A percentile compares a stretch with the other conserved stretches of the same genome.
These are phyloP conservation scores for Fusarium coffeatum DNA, from an alignment of 2,329 filamentous ascomycete species.

Conservation along the genomic window DNA sequence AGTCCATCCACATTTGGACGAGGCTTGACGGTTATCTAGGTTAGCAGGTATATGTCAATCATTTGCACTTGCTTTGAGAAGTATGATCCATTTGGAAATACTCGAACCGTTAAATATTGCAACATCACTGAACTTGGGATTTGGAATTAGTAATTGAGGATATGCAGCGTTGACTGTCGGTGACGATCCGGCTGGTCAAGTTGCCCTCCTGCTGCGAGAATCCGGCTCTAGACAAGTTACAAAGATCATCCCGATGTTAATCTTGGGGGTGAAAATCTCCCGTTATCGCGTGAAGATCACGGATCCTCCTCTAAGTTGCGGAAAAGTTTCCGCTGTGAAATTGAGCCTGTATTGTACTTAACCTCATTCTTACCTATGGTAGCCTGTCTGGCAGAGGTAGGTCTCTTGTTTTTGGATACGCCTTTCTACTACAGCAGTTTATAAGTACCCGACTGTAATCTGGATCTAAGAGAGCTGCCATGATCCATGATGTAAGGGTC, in stretches of 20 bases:
- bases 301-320: not conserved
- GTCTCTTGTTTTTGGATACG: not conserved
- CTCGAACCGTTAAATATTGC: not conserved
- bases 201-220: not conserved
- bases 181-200: constrained; percentile 23
- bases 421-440: not conserved
- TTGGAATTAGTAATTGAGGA: not conserved
- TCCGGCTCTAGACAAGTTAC: not conserved
- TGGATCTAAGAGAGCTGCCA: not conserved
- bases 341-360: not conserved
- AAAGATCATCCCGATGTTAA: constrained; percentile 22
- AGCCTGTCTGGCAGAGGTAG: not conserved
- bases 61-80: not conserved
- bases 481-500: not conserved
- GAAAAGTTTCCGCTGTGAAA: not conserved
- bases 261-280: constrained; percentile 29
- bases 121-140: not conserved
- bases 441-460: not conserved
- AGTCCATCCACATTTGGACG: too few relatives aligned
- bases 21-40: not conserved
- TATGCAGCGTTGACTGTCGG: constrained; percentile 1
- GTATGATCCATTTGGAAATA: not conserved
- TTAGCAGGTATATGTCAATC: too few relatives aligned
- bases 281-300: not conserved
- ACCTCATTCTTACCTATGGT: not conserved